A percentile compares a stretch with the other conserved stretches of the same genome.
These are phyloP conservation scores for Epichloe coenophiala DNA, from an alignment of 2,329 filamentous ascomycete genomes.

Conservation along the genomic window DNA sequence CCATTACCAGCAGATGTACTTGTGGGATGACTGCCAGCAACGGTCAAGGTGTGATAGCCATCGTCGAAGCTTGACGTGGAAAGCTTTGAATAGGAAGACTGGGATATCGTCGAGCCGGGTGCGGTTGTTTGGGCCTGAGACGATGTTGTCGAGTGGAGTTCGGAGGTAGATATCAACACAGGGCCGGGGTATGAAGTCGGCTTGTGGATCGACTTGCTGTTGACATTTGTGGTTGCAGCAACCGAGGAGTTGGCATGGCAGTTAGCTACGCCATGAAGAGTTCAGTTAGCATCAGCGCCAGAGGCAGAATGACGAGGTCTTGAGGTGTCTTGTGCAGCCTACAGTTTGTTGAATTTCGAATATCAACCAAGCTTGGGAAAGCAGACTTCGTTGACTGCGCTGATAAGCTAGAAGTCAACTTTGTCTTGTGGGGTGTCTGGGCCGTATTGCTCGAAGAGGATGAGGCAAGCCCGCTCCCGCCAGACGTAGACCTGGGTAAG, in stretches of 20 bases:
- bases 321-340: not conserved
- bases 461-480: constrained; percentile 10
- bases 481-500: constrained; percentile 11
- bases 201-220: constrained; percentile 2
- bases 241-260: constrained; percentile 5
- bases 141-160: not conserved
- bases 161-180: not conserved
- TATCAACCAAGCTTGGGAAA: constrained; percentile 4
- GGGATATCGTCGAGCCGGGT: not conserved
- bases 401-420: constrained; percentile 7
- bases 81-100: not conserved
- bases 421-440: constrained; percentile 1
- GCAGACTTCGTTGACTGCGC: constrained; percentile 8
- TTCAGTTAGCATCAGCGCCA: not conserved
- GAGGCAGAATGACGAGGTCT: not conserved
- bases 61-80: not conserved
- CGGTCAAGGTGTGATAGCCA: not conserved
- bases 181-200: not conserved
- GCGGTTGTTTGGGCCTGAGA: not conserved
- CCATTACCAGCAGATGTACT: not conserved
- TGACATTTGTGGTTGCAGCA: not conserved
- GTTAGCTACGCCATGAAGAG: not conserved
- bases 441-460: constrained; percentile 1
- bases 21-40: not conserved
- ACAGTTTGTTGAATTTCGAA: constrained; percentile 14